Percentiles rank a stretch among this genome's conserved stretches.
phyloP scores from a whole-genome alignment of 208 protist genomes.

The Wallacemonas sp. region DNA sequence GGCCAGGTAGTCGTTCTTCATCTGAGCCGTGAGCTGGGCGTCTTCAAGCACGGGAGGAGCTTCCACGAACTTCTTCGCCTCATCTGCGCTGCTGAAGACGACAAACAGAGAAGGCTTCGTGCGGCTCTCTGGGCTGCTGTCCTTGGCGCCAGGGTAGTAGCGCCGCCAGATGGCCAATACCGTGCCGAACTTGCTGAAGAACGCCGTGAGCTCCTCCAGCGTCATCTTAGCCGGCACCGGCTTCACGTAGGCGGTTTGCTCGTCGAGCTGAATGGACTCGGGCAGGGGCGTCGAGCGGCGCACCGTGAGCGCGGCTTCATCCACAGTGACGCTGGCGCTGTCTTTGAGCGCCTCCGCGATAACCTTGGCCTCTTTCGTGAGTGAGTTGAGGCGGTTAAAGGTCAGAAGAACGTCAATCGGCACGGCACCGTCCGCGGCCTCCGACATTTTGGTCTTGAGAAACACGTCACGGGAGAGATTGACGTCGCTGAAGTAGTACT shows the following conservation, averaged over 20 bases:
- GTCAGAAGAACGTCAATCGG: constrained; percentile 74
- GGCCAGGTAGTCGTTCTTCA: constrained; percentile 81
- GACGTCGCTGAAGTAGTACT: constrained; percentile 94
- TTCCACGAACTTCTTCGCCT: constrained; percentile 64
- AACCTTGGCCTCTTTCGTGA: constrained; percentile 68
- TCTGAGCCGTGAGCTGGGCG: constrained; percentile 69
- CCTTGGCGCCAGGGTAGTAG: constrained; percentile 74
- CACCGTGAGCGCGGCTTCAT: constrained; percentile 58
- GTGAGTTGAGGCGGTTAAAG: constrained; percentile 81
- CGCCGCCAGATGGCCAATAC: constrained; percentile 87
- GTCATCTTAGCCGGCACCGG: constrained; percentile 70
- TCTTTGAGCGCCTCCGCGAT: constrained; percentile 58
- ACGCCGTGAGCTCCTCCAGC: constrained; percentile 71
- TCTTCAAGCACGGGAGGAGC: constrained; percentile 60
- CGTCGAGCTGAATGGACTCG: constrained; percentile 85
- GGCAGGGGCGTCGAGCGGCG: constrained; percentile 77
- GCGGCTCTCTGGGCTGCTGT: constrained; percentile 41
- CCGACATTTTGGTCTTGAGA: constrained; percentile 86
- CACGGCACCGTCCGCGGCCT: constrained; percentile 82
- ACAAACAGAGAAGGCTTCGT: constrained; percentile 86
- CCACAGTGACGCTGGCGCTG: constrained; percentile 68
- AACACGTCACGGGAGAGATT: constrained; percentile 90
- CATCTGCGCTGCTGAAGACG: constrained; percentile 64
- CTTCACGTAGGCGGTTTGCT: constrained; percentile 86
- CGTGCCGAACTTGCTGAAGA: constrained; percentile 72